These are phyloP conservation scores for Acmispon strigosus DNA, from an alignment of 306 rosid species.

Conservation along the genomic window DNA sequence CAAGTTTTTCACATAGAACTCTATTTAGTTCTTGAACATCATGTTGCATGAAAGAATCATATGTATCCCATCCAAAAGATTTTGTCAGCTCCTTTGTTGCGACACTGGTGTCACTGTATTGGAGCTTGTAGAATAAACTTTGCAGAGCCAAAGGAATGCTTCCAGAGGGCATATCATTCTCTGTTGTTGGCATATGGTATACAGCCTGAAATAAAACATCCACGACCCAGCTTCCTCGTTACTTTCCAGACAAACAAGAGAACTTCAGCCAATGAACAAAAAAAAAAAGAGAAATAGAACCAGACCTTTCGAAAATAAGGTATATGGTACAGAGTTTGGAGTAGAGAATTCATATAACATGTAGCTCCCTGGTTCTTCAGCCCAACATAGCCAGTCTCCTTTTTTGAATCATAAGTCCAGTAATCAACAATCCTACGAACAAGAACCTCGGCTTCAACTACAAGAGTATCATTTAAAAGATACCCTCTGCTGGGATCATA, in stretches of 20 bases:
- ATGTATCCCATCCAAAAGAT: conserved; percentile 94
- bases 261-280: background rate
- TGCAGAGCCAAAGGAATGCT: conserved; percentile 91
- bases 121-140: conserved; percentile 85
- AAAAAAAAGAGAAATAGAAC: background rate
- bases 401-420: conserved; percentile 82
- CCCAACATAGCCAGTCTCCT: conserved; percentile 91
- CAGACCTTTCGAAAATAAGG: conserved; percentile 86
- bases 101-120: conserved; percentile 79
- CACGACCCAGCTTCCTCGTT: conserved; percentile 13
- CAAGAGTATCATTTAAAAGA: conserved; percentile 63
- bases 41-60: conserved; percentile 94
- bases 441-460: conserved; percentile 82
- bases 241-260: conserved; percentile 20
- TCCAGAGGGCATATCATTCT: conserved; percentile 81
- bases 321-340: conserved; percentile 80
- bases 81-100: conserved; percentile 90
- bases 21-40: conserved; percentile 89
- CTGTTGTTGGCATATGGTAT: conserved; percentile 92
- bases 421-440: conserved; percentile 81
- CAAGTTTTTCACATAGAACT: conserved; percentile 83
- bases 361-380: conserved; percentile 96
- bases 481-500: conserved; percentile 79
- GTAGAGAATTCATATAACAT: conserved; percentile 87
- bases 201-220: conserved; percentile 66